Evolutionary conservation across 805 yeast species (phyloP).

Genomic region (Ogataea methylovora): DNA sequence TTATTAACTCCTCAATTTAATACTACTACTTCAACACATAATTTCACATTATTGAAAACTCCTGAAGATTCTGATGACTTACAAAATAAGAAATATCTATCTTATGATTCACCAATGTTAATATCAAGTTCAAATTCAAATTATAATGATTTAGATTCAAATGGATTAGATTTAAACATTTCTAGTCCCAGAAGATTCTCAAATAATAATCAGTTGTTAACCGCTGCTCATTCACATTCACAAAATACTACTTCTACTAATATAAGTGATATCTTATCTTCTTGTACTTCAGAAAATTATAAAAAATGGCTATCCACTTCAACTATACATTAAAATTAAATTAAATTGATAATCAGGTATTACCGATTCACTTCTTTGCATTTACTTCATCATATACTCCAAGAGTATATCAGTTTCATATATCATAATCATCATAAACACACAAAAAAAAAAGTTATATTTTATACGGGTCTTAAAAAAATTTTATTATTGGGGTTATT

Average conservation of each 20-base stretch:
- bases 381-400: too few species aligned
- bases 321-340: background rate
- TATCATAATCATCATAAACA: too few species aligned
- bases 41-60: conserved; percentile 7
- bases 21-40: background rate
- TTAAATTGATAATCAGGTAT: too few species aligned
- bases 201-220: background rate
- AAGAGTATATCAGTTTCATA: too few species aligned
- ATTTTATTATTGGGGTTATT: too few species aligned
- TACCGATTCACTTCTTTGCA: too few species aligned
- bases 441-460: too few species aligned
- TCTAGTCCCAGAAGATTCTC: background rate
- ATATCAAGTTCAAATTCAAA: conserved; percentile 7
- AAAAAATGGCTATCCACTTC: conserved; percentile 21
- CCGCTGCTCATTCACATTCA: conserved; percentile 1
- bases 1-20: conserved; percentile 16
- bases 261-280: conserved; percentile 20
- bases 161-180: conserved; percentile 22
- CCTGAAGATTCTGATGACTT: conserved; percentile 7
- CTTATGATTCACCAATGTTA: conserved; percentile 25
- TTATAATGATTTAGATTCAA: conserved; percentile 21
- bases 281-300: conserved; percentile 24
- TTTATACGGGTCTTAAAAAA: too few species aligned
- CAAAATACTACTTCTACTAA: conserved; percentile 17
- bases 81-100: conserved; percentile 10